A percentile compares a stretch with the other conserved stretches of the same genome.
phyloP scores from a whole-genome alignment of 2,329 filamentous ascomycete species.

The Alternaria sp. region DNA sequence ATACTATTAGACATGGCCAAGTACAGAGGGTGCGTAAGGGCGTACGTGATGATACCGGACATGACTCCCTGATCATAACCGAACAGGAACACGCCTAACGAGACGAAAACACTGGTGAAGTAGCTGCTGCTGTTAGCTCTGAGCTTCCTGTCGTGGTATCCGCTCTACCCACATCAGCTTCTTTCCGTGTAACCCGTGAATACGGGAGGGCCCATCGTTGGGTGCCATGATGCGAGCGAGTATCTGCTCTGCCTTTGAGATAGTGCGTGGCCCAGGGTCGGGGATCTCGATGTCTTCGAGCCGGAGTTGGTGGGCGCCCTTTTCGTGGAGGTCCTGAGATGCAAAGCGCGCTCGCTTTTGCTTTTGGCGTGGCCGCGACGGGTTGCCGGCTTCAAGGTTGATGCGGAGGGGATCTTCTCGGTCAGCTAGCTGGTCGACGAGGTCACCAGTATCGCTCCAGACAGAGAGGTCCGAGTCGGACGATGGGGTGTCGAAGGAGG shows the following conservation, averaged over 20 bases:
- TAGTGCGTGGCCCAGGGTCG: conserved; percentile 66
- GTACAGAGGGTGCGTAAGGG: conserved; percentile 25
- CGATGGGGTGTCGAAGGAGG: conserved; percentile 62
- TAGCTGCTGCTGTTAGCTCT: conserved; percentile 66
- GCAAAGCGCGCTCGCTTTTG: conserved; percentile 76
- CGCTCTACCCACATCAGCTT: conserved; percentile 75
- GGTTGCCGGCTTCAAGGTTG: conserved; percentile 69
- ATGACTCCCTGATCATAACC: conserved; percentile 91
- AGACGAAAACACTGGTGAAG: conserved; percentile 92
- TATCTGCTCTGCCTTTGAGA: conserved; percentile 71
- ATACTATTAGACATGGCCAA: conserved; percentile 35
- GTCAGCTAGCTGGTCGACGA: conserved; percentile 87
- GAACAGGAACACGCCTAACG: conserved; percentile 85
- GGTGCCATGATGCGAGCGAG: conserved; percentile 86
- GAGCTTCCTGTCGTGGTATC: background rate
- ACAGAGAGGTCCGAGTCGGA: conserved; percentile 74
- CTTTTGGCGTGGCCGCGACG: conserved; percentile 51
- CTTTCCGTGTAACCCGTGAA: conserved; percentile 94
- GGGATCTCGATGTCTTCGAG: conserved; percentile 84
- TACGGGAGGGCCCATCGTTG: conserved; percentile 71
- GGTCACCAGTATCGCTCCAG: conserved; percentile 94
- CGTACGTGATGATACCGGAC: conserved; percentile 76
- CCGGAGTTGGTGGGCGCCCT: conserved; percentile 56
- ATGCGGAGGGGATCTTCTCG: conserved; percentile 81
- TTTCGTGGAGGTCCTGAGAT: conserved; percentile 53